Percentiles rank a stretch among this genome's conserved stretches.
phyloP scores from a whole-genome alignment of 495 filamentous ascomycete genomes.

The Tetracladium setigerum region DNA sequence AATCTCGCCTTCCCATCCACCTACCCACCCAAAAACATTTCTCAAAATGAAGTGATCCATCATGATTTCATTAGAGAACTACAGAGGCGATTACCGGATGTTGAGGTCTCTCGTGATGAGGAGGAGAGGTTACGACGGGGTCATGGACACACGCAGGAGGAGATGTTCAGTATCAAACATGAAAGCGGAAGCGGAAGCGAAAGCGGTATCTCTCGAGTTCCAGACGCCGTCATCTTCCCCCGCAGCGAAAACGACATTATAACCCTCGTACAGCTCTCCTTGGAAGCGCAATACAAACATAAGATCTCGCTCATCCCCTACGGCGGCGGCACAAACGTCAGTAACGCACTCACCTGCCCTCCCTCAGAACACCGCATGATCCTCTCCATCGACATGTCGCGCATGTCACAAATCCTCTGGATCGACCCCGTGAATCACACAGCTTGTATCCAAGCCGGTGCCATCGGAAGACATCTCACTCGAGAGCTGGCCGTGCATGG shows the following conservation, averaged over 20 bases:
- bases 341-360: background rate
- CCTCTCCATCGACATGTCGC: background rate
- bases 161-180: constrained; percentile 3
- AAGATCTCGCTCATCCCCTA: background rate
- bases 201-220: background rate
- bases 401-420: background rate
- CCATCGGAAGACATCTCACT: background rate
- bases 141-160: background rate
- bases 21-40: constrained; percentile 2
- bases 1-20: background rate
- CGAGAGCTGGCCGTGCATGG: background rate
- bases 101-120: background rate
- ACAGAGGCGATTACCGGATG: background rate
- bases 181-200: no score
- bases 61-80: background rate
- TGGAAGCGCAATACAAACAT: no score
- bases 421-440: background rate
- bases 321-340: constrained; percentile 2
- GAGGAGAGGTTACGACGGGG: background rate
- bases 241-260: background rate
- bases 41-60: background rate
- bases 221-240: background rate
- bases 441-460: constrained; percentile 2
- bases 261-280: background rate
- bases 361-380: background rate